A percentile compares a stretch with the other conserved stretches of the same genome.
phyloP scores from a whole-genome alignment of 805 yeast species.

The Metschnikowia proteae region DNA sequence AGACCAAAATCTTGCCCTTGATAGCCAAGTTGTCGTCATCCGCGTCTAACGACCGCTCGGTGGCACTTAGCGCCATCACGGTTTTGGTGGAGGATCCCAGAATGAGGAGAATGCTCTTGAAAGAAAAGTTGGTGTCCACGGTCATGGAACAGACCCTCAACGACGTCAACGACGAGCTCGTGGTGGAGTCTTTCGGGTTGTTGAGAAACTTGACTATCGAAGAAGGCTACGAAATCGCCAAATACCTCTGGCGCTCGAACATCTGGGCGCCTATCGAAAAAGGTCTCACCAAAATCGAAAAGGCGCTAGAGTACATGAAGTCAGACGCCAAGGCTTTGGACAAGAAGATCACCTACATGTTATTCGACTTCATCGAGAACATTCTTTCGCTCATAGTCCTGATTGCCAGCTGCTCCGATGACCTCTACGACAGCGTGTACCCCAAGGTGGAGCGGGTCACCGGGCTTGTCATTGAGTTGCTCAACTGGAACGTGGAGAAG shows the following conservation, averaged over 20 bases:
- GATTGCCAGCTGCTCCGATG: conserved; percentile 60
- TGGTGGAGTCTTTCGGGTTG: conserved; percentile 77
- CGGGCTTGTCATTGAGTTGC: conserved; percentile 33
- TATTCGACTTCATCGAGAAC: conserved; percentile 71
- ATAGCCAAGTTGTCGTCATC: conserved; percentile 59
- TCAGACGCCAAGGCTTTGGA: conserved; percentile 20
- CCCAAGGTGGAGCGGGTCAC: conserved; percentile 39
- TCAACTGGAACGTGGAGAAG: conserved; percentile 33
- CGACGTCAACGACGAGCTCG: conserved; percentile 69
- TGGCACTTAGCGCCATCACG: conserved; percentile 72
- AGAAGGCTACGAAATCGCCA: conserved; percentile 82
- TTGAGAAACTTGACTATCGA: conserved; percentile 76
- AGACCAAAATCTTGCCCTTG: conserved; percentile 63
- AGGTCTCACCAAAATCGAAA: conserved; percentile 48
- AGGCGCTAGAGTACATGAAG: conserved; percentile 44
- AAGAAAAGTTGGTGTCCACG: conserved; percentile 65
- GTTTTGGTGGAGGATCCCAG: conserved; percentile 66
- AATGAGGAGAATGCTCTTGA: conserved; percentile 60
- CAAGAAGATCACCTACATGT: conserved; percentile 31
- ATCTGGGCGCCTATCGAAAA: conserved; percentile 61
- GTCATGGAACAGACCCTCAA: conserved; percentile 61
- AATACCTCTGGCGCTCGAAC: conserved; percentile 71
- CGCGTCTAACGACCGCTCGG: conserved; percentile 66
- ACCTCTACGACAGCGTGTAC: conserved; percentile 44
- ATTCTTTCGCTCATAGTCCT: conserved; percentile 64